Evolutionary conservation across 371 early-diverging fungal genomes (phyloP).

Genomic region (Mortierella sp.): DNA sequence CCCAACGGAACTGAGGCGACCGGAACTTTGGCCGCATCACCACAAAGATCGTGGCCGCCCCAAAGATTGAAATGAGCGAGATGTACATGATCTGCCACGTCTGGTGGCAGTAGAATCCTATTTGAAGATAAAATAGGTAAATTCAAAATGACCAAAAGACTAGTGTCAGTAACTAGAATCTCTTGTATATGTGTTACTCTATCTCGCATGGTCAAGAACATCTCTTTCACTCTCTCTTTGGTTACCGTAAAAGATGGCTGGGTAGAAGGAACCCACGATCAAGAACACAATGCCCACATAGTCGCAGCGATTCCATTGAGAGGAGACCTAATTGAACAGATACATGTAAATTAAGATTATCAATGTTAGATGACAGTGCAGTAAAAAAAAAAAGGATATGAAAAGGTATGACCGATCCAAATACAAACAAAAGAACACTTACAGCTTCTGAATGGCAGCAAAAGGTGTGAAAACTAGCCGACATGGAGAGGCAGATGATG

Average conservation of each 20-base stretch:
- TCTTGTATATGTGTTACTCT: neutral
- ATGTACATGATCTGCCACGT: slow-evolving; percentile 76
- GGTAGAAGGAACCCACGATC: slow-evolving; percentile 85
- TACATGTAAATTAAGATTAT: slow-evolving; percentile 9
- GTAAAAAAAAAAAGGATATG: slow-evolving; percentile 58
- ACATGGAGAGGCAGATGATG: slow-evolving; percentile 84
- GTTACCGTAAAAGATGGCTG: slow-evolving; percentile 80
- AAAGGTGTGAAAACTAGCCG: slow-evolving; percentile 89
- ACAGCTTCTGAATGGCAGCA: slow-evolving; percentile 84
- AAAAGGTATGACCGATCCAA: no score
- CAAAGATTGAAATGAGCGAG: slow-evolving; percentile 71
- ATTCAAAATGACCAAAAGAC: neutral
- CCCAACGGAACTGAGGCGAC: slow-evolving; percentile 82
- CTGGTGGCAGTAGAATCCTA: slow-evolving; percentile 80
- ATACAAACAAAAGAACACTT: neutral
- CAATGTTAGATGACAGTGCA: slow-evolving; percentile 34
- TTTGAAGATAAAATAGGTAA: neutral
- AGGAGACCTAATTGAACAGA: slow-evolving; percentile 19
- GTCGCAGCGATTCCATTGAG: slow-evolving; percentile 87
- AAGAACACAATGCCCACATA: slow-evolving; percentile 93
- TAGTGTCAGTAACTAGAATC: neutral
- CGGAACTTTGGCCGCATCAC: slow-evolving; percentile 64
- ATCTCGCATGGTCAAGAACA: no score
- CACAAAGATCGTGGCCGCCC: slow-evolving; percentile 65
- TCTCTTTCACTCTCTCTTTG: neutral